Conservation (phyloP, 202 grass and related monocot species). For the Brachypodium distachyon region DNA sequence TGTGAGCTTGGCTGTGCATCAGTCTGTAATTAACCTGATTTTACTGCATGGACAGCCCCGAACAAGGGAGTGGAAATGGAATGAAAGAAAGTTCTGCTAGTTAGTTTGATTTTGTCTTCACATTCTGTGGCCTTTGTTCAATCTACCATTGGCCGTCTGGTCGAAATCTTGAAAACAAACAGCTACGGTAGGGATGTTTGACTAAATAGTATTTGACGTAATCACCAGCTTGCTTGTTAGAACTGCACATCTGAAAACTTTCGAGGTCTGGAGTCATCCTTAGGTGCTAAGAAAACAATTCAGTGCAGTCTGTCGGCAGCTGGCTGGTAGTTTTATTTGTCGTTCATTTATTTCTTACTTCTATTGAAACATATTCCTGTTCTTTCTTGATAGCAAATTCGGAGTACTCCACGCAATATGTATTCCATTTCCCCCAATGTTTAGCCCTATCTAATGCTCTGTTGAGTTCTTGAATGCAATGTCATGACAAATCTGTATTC, state of each 20-base stretch:
- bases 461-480: neutral
- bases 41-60: conserved; percentile 11
- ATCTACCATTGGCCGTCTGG: neutral
- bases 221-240: neutral
- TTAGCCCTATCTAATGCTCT: neutral
- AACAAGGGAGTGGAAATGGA: neutral
- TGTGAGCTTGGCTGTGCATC: conserved; percentile 28
- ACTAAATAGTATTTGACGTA: neutral
- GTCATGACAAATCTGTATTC: conserved; percentile 6
- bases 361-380: neutral
- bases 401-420: too few species aligned
- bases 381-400: neutral
- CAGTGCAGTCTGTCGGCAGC: neutral
- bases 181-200: neutral
- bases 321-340: neutral
- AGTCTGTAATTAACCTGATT: conserved; percentile 42
- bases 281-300: neutral
- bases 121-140: neutral
- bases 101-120: neutral
- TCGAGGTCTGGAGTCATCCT: neutral
- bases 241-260: neutral
- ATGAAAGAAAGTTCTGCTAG: neutral
- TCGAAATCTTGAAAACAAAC: neutral
- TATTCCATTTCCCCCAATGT: too few species aligned
- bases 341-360: neutral